A percentile compares a stretch with the other conserved stretches of the same genome.
These are phyloP conservation scores for Aegilops speltoides DNA, from an alignment of 176 grass and related monocot species.

Conservation along the genomic window DNA sequence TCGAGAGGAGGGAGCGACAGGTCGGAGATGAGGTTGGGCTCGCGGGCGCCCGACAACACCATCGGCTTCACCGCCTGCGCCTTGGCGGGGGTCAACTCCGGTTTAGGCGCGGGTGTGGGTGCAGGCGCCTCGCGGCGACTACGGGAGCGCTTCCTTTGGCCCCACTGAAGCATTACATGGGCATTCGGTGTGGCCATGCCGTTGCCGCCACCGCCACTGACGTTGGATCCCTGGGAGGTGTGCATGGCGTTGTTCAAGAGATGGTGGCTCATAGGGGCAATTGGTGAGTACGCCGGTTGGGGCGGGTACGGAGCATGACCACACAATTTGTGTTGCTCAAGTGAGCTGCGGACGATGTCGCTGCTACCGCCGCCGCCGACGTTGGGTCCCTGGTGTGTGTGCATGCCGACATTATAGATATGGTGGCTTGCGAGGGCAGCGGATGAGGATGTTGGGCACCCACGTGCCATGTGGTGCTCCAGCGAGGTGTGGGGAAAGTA, in stretches of 20 bases:
- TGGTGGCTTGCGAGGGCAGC: background rate
- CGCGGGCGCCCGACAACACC: conserved; percentile 42
- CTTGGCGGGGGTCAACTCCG: too few relatives aligned
- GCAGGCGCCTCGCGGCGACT: too few relatives aligned
- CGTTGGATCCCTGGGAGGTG: background rate
- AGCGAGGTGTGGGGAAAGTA: conserved; percentile 18
- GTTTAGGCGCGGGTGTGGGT: too few relatives aligned
- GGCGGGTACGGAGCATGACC: background rate
- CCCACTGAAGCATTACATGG: too few relatives aligned
- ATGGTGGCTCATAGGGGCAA: background rate
- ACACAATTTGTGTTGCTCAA: background rate
- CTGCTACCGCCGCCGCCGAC: too few relatives aligned
- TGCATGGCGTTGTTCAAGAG: background rate
- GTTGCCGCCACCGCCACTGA: background rate
- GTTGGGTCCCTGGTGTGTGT: background rate
- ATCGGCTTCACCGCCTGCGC: conserved; percentile 47
- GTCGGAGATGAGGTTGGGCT: conserved; percentile 35
- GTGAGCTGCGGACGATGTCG: background rate
- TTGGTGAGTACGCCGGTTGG: background rate
- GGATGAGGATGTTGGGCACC: background rate
- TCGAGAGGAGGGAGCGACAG: background rate
- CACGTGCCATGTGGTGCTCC: background rate
- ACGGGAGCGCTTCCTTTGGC: too few relatives aligned
- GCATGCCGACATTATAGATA: background rate
- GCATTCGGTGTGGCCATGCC: background rate